A percentile compares a stretch with the other conserved stretches of the same genome.
Evolutionary conservation across 495 filamentous ascomycete species (phyloP).

Genomic region (Aspergillus haitiensis): DNA sequence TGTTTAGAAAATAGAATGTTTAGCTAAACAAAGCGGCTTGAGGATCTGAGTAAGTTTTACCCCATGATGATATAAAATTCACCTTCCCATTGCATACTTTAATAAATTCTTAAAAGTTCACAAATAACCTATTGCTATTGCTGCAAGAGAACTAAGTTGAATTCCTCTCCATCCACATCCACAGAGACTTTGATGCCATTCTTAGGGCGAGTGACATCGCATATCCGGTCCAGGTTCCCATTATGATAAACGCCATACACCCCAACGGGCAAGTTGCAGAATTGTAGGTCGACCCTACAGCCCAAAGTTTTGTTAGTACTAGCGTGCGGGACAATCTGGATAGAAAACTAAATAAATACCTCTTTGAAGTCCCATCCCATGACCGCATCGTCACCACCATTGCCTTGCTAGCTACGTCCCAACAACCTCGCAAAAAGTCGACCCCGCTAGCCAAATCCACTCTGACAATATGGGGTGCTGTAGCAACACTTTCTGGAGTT

Average conservation of each 20-base stretch:
- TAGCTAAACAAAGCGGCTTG: too few species aligned
- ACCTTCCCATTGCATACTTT: too few species aligned
- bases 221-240: not conserved
- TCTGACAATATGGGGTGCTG: conserved; percentile 31
- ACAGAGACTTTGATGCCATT: not conserved
- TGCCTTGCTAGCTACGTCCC: conserved; percentile 29
- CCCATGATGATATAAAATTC: too few species aligned
- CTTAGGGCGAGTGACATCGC: not conserved
- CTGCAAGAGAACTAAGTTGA: not conserved
- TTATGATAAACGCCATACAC: conserved; percentile 6
- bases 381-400: conserved; percentile 34
- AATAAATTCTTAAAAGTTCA: too few species aligned
- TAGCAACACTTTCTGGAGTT: conserved; percentile 24
- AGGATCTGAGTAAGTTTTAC: too few species aligned
- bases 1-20: too few species aligned
- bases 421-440: conserved; percentile 37
- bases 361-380: conserved; percentile 27
- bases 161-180: not conserved
- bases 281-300: not conserved
- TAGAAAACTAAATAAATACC: not conserved
- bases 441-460: conserved; percentile 30
- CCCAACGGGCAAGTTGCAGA: not conserved
- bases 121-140: not conserved
- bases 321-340: not conserved
- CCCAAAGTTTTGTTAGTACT: not conserved